Base-by-base conservation (phyloP, 2,329 filamentous ascomycete species). In the Calonectria pauciramosa region DNA sequence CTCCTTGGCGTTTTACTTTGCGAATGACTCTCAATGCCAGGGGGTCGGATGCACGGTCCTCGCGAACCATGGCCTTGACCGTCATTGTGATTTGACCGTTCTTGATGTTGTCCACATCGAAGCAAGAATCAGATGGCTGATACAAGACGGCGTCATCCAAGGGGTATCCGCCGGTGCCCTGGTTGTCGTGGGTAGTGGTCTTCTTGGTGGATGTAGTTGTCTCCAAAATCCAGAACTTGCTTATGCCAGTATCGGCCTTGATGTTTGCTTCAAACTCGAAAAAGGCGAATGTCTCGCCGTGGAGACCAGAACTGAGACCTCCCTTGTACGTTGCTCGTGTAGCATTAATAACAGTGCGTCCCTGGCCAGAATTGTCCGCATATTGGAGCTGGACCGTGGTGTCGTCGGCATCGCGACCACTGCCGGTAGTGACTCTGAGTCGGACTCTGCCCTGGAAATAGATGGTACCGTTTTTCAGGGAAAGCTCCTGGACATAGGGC, bases 401-500 rank as follows among this genome's bases (percentile, higher is more conserved):
- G 44, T 70, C 54, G 28, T 70, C 54, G 1, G 30, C 28, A 26
- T 52, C 18, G 10, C 68, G 52, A 11, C 68, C 68, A 4, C 30
- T 18, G 5, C 30, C 56, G 32, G 9, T 28, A 4, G 54, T 63
- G 30, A 51, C 38, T 30, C 56, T 70, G 13, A 70, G n/a, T 3
- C 68, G 54, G n/a, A 70, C 10, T 1, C 18, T 30, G n/a, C 68
- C 68, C 44, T 51, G 13, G 23, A 70, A 41, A 51, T 44, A 41
- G 10, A 70, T 26, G 38, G 47, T 26, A 8, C 68, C 68, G 8
- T 63, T 70, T 9, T 70, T 63, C 28, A 70, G 3, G 13, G 68
- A 70, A n/a, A 70, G 68, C 13, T 63, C 38, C 10, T 63, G 30
- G 7, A 70, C 79, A 73, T 83, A 83, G 2, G 83, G 83, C 68